Base-by-base conservation (phyloP, 371 early-diverging fungal genomes). In the Circinella umbellata region DNA sequence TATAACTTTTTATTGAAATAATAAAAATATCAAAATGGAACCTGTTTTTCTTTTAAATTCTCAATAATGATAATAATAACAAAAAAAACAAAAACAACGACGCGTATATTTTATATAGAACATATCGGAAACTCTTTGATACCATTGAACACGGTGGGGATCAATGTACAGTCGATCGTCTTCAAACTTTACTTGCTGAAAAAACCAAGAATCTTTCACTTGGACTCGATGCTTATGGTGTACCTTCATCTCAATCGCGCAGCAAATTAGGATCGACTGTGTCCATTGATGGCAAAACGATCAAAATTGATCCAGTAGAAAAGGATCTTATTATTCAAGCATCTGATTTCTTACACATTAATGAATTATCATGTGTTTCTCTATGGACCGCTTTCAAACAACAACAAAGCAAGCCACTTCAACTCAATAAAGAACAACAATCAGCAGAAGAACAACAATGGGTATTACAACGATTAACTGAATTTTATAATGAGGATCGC, bases 121-220 rank as follows among this genome's bases (percentile, higher is more conserved):
- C 81, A 37, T 81, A 77, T 67, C 81, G 78, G 63, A 76, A 79
- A 60, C 66, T 83, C 55, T 76, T 81, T 53, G 78, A 83, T 57
- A 79, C 80, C 38, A 73, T 83, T 53, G 81, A 83, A 73, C 73
- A 79, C 60, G 80, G 79, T 38, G 76, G 67, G 14, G 81, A 83
- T 51, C 78, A 81, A 61, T 81, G 80, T 63, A 79, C 84, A n/a
- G 75, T 76, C 10, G 81, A 80, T 70, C 73, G 72, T 42, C 69
- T 83, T 46, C 81, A 83, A 49, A 81, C 81, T n/a, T 39, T 81
- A 15, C 48, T 83, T n/a, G 81, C 76, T 65, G 80, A 81, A 39
- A 80, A 75, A 53, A 71, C 68, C 46, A 68, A 67, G 13, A 72
- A 78, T 8, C 62, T 81, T 3, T 69, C 73, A 20, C 70, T 76